Percentiles rank a stretch among this genome's conserved stretches.
Evolutionary conservation across 164 flowering plant genomes (phyloP).

Genomic region (Warburgia ugandensis): DNA sequence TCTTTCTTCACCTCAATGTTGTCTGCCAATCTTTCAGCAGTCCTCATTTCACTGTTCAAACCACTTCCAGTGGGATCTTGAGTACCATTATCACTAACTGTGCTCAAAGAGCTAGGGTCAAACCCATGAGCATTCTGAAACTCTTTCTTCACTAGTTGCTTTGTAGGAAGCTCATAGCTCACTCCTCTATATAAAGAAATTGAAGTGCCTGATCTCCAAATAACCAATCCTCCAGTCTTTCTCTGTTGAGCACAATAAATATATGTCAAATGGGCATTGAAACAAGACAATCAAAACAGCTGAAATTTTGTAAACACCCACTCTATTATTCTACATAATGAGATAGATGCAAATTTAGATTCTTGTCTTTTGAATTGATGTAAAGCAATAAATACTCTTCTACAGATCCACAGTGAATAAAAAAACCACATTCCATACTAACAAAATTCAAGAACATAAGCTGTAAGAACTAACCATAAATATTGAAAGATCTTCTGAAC

Average conservation of each 20-base stretch:
- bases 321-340: background rate
- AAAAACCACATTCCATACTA: too few relatives aligned
- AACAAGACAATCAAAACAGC: background rate
- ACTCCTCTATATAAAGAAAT: slow-evolving; percentile 76
- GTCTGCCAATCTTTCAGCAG: slow-evolving; percentile 14
- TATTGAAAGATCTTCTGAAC: too few relatives aligned
- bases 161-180: slow-evolving; percentile 50
- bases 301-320: background rate
- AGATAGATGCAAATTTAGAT: background rate
- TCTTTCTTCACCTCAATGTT: slow-evolving; percentile 21
- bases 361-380: background rate
- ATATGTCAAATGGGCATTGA: background rate
- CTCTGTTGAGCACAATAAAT: slow-evolving; percentile 32
- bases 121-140: slow-evolving; percentile 18
- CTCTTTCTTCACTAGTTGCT: slow-evolving; percentile 24
- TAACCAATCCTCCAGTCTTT: slow-evolving; percentile 91
- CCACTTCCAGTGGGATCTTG: slow-evolving; percentile 11
- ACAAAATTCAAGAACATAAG: too few relatives aligned
- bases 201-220: slow-evolving; percentile 91
- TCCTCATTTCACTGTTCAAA: slow-evolving; percentile 12
- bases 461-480: too few relatives aligned
- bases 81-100: slow-evolving; percentile 10
- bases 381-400: background rate
- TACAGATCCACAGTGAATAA: too few relatives aligned
- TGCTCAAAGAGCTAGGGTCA: slow-evolving; percentile 13